A percentile compares a stretch with the other conserved stretches of the same genome.
These are phyloP conservation scores for Pistacia integerrima DNA, from an alignment of 345 rosid genomes.

Conservation along the genomic window DNA sequence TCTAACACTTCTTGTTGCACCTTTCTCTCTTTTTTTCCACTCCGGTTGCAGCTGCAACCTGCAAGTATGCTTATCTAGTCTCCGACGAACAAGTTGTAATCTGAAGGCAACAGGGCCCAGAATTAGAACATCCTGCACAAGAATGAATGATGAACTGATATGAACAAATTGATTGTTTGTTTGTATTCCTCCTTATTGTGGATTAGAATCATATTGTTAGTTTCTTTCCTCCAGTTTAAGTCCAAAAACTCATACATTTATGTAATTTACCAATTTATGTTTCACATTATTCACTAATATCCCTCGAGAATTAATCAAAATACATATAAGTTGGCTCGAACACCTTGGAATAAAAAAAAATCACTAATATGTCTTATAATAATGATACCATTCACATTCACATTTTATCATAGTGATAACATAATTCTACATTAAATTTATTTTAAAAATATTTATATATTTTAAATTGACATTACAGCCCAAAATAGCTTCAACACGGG, in stretches of 20 bases:
- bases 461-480: too few relatives aligned
- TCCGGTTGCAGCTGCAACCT: background rate
- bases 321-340: too few relatives aligned
- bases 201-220: background rate
- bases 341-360: too few relatives aligned
- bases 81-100: too few relatives aligned
- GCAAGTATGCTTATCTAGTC: background rate
- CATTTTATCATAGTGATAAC: too few relatives aligned
- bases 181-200: conserved; percentile 2
- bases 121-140: background rate
- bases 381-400: too few relatives aligned
- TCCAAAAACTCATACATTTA: background rate
- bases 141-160: background rate
- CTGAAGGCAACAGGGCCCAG: background rate
- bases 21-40: too few relatives aligned
- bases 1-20: too few relatives aligned
- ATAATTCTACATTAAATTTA: too few relatives aligned
- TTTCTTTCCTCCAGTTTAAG: background rate
- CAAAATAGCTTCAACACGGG: too few relatives aligned
- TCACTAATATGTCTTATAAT: background rate
- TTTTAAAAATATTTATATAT: too few relatives aligned
- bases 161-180: background rate
- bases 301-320: too few relatives aligned
- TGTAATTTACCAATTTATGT: background rate
- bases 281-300: background rate